Base-by-base conservation (phyloP, 495 filamentous ascomycete genomes). In the Penicillium soppii region DNA sequence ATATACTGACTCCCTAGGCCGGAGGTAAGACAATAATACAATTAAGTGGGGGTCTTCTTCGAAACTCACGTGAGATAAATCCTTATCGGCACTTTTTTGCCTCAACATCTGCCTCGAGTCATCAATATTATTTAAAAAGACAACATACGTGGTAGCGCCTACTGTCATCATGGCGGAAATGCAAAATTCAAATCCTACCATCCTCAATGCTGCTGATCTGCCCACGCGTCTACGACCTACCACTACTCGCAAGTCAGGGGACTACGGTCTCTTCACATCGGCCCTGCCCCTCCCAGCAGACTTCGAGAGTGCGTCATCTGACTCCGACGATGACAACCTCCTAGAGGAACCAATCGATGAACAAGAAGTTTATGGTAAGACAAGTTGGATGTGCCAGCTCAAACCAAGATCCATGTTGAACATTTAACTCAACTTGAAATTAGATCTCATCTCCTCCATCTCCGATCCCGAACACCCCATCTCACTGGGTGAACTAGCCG, bases 381-480 rank as follows among this genome's bases (percentile, higher is more conserved):
- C 40, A 22, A 39, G n/a, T 32, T 33, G 35, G 49, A 19, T 33
- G 43, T 33, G 26, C 23, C n/a, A 27, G 7, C 19, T 45, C 29
- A n/a, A n/a, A n/a, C n/a, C n/a, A n/a, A n/a, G n/a, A n/a, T n/a
- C n/a, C n/a, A n/a, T n/a, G n/a, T n/a, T 22, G 30, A 30, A 25
- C 8, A 4, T 29, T 23, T 57, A n/a, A 38, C 37, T 38, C 30
- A 27, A 21, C 39, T 21, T 10, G 39, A 17, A 7, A 30, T 57
- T 60, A 96, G 94, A 98, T 72, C 81, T 97, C 27, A 91, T 98
- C 50, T 88, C 91, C 38, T 84, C 87, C 43, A 96, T 98, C 55
- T 91, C 90, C 21, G 94, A 98, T 67, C 94, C 94, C 2, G 94
- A 98, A 71, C 94, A 97, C 59, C 94, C 94, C 19, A 81, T 97